phyloP scores from a whole-genome alignment of 208 protist species.

The Herpetomonas samuelpessoai region DNA sequence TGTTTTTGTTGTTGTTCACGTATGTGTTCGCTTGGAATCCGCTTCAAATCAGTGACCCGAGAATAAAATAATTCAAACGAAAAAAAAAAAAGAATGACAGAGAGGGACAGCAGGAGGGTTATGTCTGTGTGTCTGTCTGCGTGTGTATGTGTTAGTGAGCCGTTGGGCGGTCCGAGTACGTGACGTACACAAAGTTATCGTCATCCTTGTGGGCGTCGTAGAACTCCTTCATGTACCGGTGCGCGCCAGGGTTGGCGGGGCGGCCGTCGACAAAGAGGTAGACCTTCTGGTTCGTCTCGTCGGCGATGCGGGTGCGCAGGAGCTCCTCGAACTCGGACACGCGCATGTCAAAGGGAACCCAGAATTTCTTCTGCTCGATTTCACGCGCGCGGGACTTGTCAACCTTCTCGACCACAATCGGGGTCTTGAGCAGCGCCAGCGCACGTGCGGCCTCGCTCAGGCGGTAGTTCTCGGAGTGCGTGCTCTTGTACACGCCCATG shows the following conservation, averaged over 20 bases:
- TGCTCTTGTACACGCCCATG: conserved; percentile 1
- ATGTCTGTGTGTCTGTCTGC: background rate
- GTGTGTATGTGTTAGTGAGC: background rate
- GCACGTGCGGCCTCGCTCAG: background rate
- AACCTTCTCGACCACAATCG: background rate
- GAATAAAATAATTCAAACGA: conserved; percentile 5
- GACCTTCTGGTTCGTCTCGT: conserved; percentile 6
- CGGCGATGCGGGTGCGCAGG: conserved; percentile 8
- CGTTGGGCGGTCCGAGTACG: conserved; percentile 37
- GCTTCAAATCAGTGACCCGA: background rate
- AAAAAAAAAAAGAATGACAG: conserved; percentile 8
- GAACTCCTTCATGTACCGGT: conserved; percentile 19
- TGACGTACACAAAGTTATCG: conserved; percentile 93
- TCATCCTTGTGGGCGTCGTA: conserved; percentile 92
- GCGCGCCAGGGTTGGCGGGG: conserved; percentile 19
- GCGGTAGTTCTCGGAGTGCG: background rate
- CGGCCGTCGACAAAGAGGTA: conserved; percentile 14
- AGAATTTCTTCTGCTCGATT: background rate
- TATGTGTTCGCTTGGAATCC: no score
- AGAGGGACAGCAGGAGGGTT: background rate
- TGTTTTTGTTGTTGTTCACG: no score
- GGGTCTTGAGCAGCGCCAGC: background rate
- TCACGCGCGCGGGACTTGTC: background rate
- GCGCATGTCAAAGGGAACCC: background rate
- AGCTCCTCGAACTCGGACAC: conserved; percentile 5